Base-by-base conservation (phyloP, 495 filamentous ascomycete species). In the Amphirosellinia nigrospora region DNA sequence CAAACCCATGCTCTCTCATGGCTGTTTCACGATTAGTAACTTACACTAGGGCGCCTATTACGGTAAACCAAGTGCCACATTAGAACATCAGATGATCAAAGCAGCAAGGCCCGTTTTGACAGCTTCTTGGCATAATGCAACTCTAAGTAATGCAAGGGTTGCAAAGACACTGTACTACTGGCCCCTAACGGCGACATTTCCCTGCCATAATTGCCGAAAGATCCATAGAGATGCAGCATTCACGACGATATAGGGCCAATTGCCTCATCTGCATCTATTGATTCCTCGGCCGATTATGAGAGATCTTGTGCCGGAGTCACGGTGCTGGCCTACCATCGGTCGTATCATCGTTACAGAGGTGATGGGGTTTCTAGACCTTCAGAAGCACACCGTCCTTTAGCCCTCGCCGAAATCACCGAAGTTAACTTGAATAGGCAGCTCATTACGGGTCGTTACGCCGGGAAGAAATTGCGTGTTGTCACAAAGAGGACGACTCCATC, bases 361-460 rank as follows among this genome's bases (percentile, higher is more conserved):
- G 19, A 16, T 11, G 13, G 11, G 16, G 3, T 45, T 19, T 45
- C 41, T 16, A 45, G 41, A 19, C 41, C 11, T 16, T 19, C 11
- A 45, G 11, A 1, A 45, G 41, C 41, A 45, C 41, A 45, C 41
- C 41, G 19, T 45, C 28, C 21, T 52, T 28, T 11, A 52, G 15
- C 9, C 48, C 23, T 26, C 48, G 48, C 48, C 48, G 48, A 52
- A 52, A 13, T 23, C 9, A 52, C 48, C 48, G 48, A 52, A 52
- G 48, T 52, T 52, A 52, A 52, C 48, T 52, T 52, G 48, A 52
- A 52, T 52, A 52, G 48, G 48, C 48, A 52, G 48, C 28, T 52
- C 48, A 52, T 26, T 52, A 52, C 13, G 48, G 21, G 0, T 52
- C 9, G 48, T 52, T 52, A 4, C 9, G 9, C 48, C 2, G 4